Base-by-base conservation (phyloP, 2,329 filamentous ascomycete genomes). In the Cadophora luteo-olivacea region DNA sequence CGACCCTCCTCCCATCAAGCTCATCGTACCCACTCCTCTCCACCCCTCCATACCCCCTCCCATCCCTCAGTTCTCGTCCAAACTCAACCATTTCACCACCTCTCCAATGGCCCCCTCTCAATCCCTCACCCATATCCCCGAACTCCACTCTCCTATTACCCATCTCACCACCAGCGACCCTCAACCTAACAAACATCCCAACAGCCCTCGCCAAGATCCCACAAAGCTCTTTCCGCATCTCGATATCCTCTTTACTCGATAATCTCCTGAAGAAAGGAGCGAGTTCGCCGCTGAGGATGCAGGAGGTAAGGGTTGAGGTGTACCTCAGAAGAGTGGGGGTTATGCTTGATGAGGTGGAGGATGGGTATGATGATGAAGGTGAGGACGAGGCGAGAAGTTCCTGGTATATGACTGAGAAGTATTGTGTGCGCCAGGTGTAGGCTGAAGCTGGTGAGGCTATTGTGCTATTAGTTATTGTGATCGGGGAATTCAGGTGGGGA, bases 381-480 rank as follows among this genome's bases (percentile, higher is more conserved):
- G 38, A 38, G 1, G 33, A 60, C 8, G 58, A 32, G 45, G 16
- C 25, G 38, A 48, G 38, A n/a, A 61, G 58, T 49, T 61, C 58
- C 32, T 61, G 58, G 38, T 61, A 38, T 24, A 48, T 12, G 24
- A 19, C 36, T 12, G 22, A 32, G 58, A 61, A 61, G 14, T 61
- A 61, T 49, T 61, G 58, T 12, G 38, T 61, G 3, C 58, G 58
- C 58, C 58, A 61, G 22, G 58, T 11, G 19, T 32, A 16, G 25
- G 58, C 58, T 61, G 22, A 25, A 24, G 38, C 8, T 6, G 58
- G 58, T 32, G 58, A 61, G 41, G 49, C 58, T 61, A 24, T 33
- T 48, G 11, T 49, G 24, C 32, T 16, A 32, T 16, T 45, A 19
- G 41, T 16, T 45, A 19, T 16, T 16, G 41, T 45, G 12, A 19